A percentile compares a stretch with the other conserved stretches of the same genome.
phyloP scores from a whole-genome alignment of 1,139 yeast genomes.

The Debaryomyces sp. region DNA sequence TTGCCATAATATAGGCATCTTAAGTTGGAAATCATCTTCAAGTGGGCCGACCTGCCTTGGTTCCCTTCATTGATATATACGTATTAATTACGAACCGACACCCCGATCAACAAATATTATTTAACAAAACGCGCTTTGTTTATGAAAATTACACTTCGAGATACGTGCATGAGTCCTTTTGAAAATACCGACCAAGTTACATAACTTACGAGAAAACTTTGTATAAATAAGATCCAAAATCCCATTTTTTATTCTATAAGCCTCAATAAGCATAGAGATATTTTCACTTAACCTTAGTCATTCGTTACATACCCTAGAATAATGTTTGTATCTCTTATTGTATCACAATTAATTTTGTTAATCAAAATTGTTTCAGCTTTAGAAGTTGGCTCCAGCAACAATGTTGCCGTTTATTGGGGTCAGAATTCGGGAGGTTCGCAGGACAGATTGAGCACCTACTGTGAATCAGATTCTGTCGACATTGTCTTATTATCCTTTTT shows the following conservation, averaged over 20 bases:
- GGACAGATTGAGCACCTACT: slow-evolving; percentile 60
- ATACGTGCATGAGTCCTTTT: neutral
- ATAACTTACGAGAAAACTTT: neutral
- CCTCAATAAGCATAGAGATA: neutral
- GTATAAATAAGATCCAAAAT: neutral
- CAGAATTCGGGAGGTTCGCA: slow-evolving; percentile 78
- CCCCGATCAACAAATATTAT: neutral
- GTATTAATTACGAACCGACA: neutral
- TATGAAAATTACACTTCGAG: neutral
- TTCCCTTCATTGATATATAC: neutral
- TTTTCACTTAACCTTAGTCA: neutral
- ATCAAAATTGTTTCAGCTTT: slow-evolving; percentile 12
- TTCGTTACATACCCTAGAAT: neutral
- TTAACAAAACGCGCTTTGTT: neutral
- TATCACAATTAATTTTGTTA: neutral
- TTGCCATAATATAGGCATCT: no score
- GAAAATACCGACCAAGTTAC: neutral
- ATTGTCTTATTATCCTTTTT: slow-evolving; percentile 70
- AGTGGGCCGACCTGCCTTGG: neutral
- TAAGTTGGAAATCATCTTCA: no score
- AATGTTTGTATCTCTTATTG: neutral
- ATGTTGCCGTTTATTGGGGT: slow-evolving; percentile 82
- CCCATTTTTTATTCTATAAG: neutral
- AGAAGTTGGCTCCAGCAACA: slow-evolving; percentile 13
- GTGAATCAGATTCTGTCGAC: slow-evolving; percentile 66